These are phyloP conservation scores for Panaeolus papilionaceus DNA, from an alignment of 768 basidiomycete species.

Conservation along the genomic window DNA sequence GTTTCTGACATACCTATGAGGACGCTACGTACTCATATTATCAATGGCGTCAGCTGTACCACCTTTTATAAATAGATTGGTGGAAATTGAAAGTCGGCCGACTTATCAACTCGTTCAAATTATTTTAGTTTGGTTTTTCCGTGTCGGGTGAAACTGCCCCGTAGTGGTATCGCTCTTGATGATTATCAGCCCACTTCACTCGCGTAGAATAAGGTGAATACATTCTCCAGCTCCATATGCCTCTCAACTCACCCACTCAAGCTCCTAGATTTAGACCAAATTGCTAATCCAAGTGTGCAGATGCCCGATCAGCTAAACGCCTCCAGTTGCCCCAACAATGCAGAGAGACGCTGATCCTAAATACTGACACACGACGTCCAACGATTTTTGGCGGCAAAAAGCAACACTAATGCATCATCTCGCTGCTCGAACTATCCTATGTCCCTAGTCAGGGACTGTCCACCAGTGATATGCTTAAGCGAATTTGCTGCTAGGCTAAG, in stretches of 20 bases:
- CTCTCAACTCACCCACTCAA: neutral
- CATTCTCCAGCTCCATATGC: constrained; percentile 1
- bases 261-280: neutral
- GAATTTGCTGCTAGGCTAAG: neutral
- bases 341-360: neutral
- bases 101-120: neutral
- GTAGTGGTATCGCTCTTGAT: neutral
- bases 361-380: neutral
- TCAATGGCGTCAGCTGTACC: neutral
- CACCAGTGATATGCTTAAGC: neutral
- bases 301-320: neutral
- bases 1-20: neutral
- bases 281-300: neutral
- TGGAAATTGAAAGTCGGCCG: neutral
- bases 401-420: too few relatives aligned
- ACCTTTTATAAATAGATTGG: neutral
- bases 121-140: neutral
- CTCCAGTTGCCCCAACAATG: neutral
- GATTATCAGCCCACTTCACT: neutral
- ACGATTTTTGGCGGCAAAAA: too few relatives aligned
- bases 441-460: too few relatives aligned
- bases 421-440: too few relatives aligned
- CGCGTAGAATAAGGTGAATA: neutral
- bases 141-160: neutral
- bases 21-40: neutral